Evolutionary conservation across 140 eudicot genomes (phyloP).

Genomic region (Anethum foeniculum): DNA sequence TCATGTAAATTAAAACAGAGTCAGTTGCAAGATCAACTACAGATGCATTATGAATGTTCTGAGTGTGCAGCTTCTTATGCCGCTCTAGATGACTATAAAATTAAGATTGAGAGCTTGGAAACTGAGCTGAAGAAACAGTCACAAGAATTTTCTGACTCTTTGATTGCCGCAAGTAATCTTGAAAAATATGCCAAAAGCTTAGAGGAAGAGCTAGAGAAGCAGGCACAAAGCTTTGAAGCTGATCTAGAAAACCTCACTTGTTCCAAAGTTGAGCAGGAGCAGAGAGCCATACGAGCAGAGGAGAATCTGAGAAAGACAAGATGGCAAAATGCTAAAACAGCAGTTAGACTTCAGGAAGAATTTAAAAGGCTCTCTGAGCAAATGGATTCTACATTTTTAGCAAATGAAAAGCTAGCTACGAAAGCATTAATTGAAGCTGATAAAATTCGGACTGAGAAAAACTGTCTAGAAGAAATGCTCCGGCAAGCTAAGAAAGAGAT

Average conservation of each 20-base stretch:
- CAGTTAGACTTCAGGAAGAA: conserved; percentile 83
- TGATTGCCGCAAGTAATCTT: conserved; percentile 31
- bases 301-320: conserved; percentile 61
- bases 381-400: conserved; percentile 75
- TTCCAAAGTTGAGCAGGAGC: conserved; percentile 83
- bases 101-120: conserved; percentile 39
- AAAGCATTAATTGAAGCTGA: conserved; percentile 72
- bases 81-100: conserved; percentile 45
- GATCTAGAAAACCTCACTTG: conserved; percentile 62
- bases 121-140: conserved; percentile 34
- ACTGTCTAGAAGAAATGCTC: conserved; percentile 48
- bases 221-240: conserved; percentile 62
- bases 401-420: conserved; percentile 68
- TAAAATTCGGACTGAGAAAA: conserved; percentile 55
- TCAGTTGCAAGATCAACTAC: conserved; percentile 70
- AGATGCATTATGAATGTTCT: conserved; percentile 71
- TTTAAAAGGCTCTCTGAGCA: conserved; percentile 61
- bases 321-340: conserved; percentile 70
- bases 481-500: conserved; percentile 44
- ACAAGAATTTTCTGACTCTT: conserved; percentile 33
- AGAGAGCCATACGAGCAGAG: conserved; percentile 82
- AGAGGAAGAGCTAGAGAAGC: conserved; percentile 72
- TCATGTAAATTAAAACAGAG: conserved; percentile 67
- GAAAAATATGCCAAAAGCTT: conserved; percentile 57
- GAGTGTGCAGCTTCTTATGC: conserved; percentile 37